Base-by-base conservation (phyloP, 495 filamentous ascomycete genomes). In the Hypoxylon fuscum region DNA sequence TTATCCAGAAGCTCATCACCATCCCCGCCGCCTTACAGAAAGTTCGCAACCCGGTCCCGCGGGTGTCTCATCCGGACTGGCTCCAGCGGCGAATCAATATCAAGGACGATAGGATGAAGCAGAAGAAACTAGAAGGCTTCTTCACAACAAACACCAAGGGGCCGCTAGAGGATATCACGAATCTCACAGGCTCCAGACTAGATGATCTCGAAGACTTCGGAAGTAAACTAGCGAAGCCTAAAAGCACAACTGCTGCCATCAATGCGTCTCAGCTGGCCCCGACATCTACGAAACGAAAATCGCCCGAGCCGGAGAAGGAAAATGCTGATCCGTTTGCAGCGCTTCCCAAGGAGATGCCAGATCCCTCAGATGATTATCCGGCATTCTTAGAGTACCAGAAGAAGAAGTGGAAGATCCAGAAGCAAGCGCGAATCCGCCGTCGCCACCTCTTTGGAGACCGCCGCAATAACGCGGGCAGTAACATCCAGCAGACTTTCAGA, bases 341-440 rank as follows among this genome's bases (percentile, higher is more conserved):
- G 54, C 83, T 99, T 3, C 95, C 95, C 0, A 83, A 89, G 29
- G 83, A 81, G 46, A 97, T 97, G 91, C 96, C 95, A 15, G 83
- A 81, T 7, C 91, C 93, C 20, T 87, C 86, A 0, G 88, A 95
- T 37, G 91, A 99, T 74, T 99, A 99, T 57, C 76, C 83, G 18
- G 92, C 86, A 0, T 99, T 96, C 79, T 76, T 99, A 42, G 83
- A 89, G 70, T 99, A 99, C 68, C 95, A 99, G 70, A 99, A 99
- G 75, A 86, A 92, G 76, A 99, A 99, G 72, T 99, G 95, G 95
- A 97, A 92, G 76, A 90, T 99, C 22, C 95, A 99, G 72, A 96
- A 91, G 68, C 91, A 96, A 73, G 93, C 95, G 35, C 85, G 94
- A 35, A 83, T 88, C 66, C 89, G 95, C 9, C 85, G 95, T 41